Conservation (phyloP, 805 yeast species). For the Spathaspora boniae region DNA sequence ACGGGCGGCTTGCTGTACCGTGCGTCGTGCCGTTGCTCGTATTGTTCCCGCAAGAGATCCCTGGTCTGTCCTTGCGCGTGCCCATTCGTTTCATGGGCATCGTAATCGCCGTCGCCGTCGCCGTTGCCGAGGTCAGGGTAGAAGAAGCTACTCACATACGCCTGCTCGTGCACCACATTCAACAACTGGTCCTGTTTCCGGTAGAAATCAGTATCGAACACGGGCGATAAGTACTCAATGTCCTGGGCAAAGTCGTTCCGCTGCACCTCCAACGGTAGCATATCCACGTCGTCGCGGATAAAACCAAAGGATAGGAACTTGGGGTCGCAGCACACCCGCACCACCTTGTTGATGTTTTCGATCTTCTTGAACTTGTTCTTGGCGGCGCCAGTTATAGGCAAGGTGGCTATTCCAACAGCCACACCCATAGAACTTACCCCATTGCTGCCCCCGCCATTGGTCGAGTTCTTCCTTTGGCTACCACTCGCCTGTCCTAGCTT, state of each 20-base stretch:
- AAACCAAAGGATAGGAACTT: slow-evolving; percentile 64
- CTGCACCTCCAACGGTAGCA: slow-evolving; percentile 52
- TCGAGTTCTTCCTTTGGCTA: slow-evolving; percentile 27
- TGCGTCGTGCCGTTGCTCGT: slow-evolving; percentile 16
- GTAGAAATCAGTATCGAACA: slow-evolving; percentile 27
- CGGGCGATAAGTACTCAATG: slow-evolving; percentile 52
- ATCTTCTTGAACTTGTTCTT: slow-evolving; percentile 53
- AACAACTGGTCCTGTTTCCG: slow-evolving; percentile 43
- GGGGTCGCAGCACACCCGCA: slow-evolving; percentile 63
- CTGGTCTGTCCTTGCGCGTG: slow-evolving; percentile 6
- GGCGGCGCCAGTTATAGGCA: slow-evolving; percentile 22
- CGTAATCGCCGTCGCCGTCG: slow-evolving; percentile 14
- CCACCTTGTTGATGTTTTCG: slow-evolving; percentile 53
- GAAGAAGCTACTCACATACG: slow-evolving; percentile 28
- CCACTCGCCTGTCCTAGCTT: slow-evolving; percentile 26
- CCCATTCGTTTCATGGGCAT: slow-evolving; percentile 12
- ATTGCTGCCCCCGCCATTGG: too few species aligned
- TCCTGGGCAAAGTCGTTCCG: slow-evolving; percentile 49
- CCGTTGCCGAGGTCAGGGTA: slow-evolving; percentile 18
- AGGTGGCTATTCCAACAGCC: too few species aligned
- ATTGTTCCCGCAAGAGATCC: slow-evolving; percentile 18
- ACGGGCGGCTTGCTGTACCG: too few species aligned
- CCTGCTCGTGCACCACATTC: slow-evolving; percentile 22
- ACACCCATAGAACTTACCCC: too few species aligned
- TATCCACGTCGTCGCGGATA: slow-evolving; percentile 58